A percentile compares a stretch with the other conserved stretches of the same genome.
These are phyloP conservation scores for Gaeumannomyces sp. DNA, from an alignment of 2,329 filamentous ascomycete genomes.

Conservation along the genomic window DNA sequence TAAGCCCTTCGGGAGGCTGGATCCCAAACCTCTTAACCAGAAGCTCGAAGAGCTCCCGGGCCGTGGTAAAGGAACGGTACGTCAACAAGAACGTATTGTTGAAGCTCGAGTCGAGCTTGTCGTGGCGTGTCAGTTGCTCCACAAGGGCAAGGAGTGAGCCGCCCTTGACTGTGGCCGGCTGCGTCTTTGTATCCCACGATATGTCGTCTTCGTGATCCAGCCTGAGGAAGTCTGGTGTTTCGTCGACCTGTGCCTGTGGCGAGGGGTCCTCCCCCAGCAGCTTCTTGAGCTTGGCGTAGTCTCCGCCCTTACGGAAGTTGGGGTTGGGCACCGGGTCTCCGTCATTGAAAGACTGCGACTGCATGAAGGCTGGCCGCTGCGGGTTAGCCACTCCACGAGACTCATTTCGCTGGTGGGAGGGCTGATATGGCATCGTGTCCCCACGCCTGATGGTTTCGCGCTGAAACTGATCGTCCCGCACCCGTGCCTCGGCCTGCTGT, in stretches of 20 bases:
- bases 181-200: conserved; percentile 78
- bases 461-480: conserved; percentile 39
- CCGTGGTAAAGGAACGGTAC: conserved; percentile 90
- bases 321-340: conserved; percentile 40
- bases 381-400: conserved; percentile 40
- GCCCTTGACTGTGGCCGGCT: conserved; percentile 72
- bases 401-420: conserved; percentile 49
- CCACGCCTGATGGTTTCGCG: conserved; percentile 50
- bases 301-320: conserved; percentile 53
- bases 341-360: conserved; percentile 60
- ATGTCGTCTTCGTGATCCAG: conserved; percentile 87
- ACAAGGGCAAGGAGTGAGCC: conserved; percentile 85
- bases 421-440: conserved; percentile 50
- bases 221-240: conserved; percentile 75
- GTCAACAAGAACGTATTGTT: conserved; percentile 98
- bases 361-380: conserved; percentile 40
- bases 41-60: conserved; percentile 85
- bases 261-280: conserved; percentile 60
- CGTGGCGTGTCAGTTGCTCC: conserved; percentile 91
- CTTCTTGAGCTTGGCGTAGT: conserved; percentile 59
- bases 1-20: conserved; percentile 80
- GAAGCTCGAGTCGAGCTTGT: conserved; percentile 90
- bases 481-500: conserved; percentile 37
- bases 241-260: conserved; percentile 54
- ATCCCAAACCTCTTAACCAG: conserved; percentile 87